These are phyloP conservation scores for Phytophthora tentaculata DNA, from an alignment of 352 stramenopile genomes.

Conservation along the genomic window DNA sequence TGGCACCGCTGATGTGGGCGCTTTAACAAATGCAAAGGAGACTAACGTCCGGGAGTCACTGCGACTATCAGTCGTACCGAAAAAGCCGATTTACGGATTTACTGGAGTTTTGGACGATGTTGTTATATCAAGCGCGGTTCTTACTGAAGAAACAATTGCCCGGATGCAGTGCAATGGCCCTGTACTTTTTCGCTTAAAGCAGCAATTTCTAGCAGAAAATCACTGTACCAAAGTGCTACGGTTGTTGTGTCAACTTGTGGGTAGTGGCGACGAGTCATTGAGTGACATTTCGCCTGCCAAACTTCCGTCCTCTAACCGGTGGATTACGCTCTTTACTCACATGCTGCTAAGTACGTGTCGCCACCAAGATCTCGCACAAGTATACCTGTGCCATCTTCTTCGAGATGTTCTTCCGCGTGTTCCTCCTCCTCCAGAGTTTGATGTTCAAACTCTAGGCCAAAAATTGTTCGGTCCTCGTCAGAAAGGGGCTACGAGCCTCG, in stretches of 20 bases:
- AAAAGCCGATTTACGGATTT: constrained; percentile 21
- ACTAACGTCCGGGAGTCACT: neutral
- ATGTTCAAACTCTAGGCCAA: constrained; percentile 14
- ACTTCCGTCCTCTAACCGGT: constrained; percentile 29
- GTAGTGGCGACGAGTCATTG: neutral
- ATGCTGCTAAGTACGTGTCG: constrained; percentile 27
- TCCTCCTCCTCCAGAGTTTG: constrained; percentile 5
- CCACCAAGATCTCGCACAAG: constrained; percentile 25
- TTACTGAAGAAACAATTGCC: constrained; percentile 21
- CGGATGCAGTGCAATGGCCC: constrained; percentile 35
- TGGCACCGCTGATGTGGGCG: constrained; percentile 6
- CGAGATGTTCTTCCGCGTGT: constrained; percentile 28
- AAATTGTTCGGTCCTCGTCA: constrained; percentile 13
- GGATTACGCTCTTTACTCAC: constrained; percentile 34
- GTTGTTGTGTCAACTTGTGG: constrained; percentile 42
- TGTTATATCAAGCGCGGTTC: constrained; percentile 9
- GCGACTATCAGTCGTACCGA: constrained; percentile 2
- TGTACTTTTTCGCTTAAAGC: constrained; percentile 52
- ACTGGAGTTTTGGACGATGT: constrained; percentile 46
- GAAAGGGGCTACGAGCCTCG: neutral
- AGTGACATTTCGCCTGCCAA: neutral
- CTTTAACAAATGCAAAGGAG: constrained; percentile 2
- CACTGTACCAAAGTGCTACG: constrained; percentile 42
- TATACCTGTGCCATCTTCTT: constrained; percentile 44
- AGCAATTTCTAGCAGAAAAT: constrained; percentile 29